Base-by-base conservation (phyloP, 768 basidiomycete species). In the Podaxis sp. region DNA sequence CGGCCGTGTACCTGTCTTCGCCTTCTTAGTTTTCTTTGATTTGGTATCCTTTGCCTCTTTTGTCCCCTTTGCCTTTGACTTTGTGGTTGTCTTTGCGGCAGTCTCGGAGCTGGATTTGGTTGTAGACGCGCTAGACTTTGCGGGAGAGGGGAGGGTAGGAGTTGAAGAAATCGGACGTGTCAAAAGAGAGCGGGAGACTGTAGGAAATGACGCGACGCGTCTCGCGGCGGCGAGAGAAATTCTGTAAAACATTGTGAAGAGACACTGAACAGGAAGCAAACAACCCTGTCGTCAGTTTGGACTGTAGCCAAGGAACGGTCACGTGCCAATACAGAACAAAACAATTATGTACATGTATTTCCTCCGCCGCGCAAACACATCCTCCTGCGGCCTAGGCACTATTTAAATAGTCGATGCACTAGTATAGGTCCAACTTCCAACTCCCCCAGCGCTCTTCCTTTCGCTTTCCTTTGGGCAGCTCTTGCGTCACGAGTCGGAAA, bases 401-500 rank as follows among this genome's bases (percentile, higher is more conserved):
- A 3, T 19, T 8, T 52, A 52, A 52, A 52, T 33, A 52, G 50
- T 52, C 43, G 6, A 8, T 46, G 33, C 17, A 46, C n/a, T 19
- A 7, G 15, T 41, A 7, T 56, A 40, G 22, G 5, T 27, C 22
- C 49, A 50, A 13, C 22, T 22, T 25, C n/a, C 24, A 9, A 8
- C 49, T 25, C 49, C 49, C 41, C 41, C 40, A 11, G 41, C 41
- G 1, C 12, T 19, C 7, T 25, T 12, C 11, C 22, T 9, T 25
- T 24, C n/a, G 47, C 47, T 11, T 11, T 24, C n/a, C 13, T 6
- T 41, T 25, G 25, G 25, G 19, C 7, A 13, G 15, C 7, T 8
- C 43, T 6, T 46, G 43, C 43, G 13, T 60, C 59, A 60, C 12
- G 59, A 53, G 17, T 62, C 61, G 2, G 61, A 62, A 5, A 62